Percentiles rank a stretch among this genome's conserved stretches.
phyloP scores from a whole-genome alignment of 2,329 filamentous ascomycete genomes.

The Colletotrichum echinochloae region DNA sequence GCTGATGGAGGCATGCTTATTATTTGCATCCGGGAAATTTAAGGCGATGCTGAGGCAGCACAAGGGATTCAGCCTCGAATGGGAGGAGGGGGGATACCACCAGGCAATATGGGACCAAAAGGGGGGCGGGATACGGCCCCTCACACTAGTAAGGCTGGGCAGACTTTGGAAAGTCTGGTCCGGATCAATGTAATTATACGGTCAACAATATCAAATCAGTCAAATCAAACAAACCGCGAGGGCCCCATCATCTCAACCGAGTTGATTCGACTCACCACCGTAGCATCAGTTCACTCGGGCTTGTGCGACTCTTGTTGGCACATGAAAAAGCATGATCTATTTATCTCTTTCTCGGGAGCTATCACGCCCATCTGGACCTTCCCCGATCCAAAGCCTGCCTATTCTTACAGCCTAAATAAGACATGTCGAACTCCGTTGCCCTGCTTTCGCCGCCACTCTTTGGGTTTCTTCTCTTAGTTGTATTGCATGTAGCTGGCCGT shows the following conservation, averaged over 20 bases:
- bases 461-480: conserved; percentile 73
- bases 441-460: background rate
- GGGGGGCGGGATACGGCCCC: background rate
- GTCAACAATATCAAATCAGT: conserved; percentile 4
- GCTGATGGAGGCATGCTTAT: conserved; percentile 38
- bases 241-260: background rate
- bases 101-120: conserved; percentile 6
- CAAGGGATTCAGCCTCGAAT: background rate
- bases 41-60: conserved; percentile 27
- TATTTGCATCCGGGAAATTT: conserved; percentile 14
- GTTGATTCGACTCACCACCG: background rate
- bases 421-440: conserved; percentile 31
- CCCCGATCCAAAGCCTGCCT: conserved; percentile 42
- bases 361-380: conserved; percentile 38
- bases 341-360: conserved; percentile 37
- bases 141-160: conserved; percentile 9
- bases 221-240: background rate
- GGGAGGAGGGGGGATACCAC: conserved; percentile 19
- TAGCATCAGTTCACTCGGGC: background rate
- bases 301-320: background rate
- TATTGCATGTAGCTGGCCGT: conserved; percentile 99
- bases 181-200: conserved; percentile 28
- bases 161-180: conserved; percentile 5
- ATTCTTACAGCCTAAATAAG: conserved; percentile 44
- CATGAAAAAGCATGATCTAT: conserved; percentile 39